A percentile compares a stretch with the other conserved stretches of the same genome.
phyloP scores from a whole-genome alignment of 148 eudicot genomes.

The Chenopodium quinoa region DNA sequence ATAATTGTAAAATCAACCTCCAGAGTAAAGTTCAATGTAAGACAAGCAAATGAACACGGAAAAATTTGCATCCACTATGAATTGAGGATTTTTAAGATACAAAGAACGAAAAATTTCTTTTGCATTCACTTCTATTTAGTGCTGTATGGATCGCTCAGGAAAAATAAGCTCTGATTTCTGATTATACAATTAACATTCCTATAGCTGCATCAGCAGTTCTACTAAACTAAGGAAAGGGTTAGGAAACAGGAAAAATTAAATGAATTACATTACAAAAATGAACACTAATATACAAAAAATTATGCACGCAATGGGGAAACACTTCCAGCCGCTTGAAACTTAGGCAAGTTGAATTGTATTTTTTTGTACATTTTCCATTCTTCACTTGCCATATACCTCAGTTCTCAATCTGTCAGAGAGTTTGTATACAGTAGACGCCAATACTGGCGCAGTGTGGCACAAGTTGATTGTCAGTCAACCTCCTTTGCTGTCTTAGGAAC shows the following conservation, averaged over 20 bases:
- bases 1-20: no score
- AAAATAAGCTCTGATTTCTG: conserved; percentile 16
- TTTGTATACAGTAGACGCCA: conserved; percentile 28
- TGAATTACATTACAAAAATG: conserved; percentile 49
- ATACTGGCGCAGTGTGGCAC: conserved; percentile 15
- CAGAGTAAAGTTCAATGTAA: no score
- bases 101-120: conserved; percentile 4
- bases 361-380: conserved; percentile 27
- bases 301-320: conserved; percentile 20
- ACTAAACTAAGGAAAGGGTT: conserved; percentile 20
- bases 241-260: conserved; percentile 17
- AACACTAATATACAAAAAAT: conserved; percentile 39
- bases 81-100: background rate
- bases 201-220: conserved; percentile 18
- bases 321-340: conserved; percentile 21
- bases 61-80: background rate
- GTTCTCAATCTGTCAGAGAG: conserved; percentile 24
- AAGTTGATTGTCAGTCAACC: conserved; percentile 42
- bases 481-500: conserved; percentile 58
- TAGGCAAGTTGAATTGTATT: conserved; percentile 14
- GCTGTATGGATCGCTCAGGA: conserved; percentile 1
- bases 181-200: conserved; percentile 32
- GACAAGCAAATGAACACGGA: background rate
- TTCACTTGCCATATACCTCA: conserved; percentile 22
- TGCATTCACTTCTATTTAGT: background rate